A percentile compares a stretch with the other conserved stretches of the same genome.
Conservation (phyloP, 345 rosid species). For the Trapa incisa region DNA sequence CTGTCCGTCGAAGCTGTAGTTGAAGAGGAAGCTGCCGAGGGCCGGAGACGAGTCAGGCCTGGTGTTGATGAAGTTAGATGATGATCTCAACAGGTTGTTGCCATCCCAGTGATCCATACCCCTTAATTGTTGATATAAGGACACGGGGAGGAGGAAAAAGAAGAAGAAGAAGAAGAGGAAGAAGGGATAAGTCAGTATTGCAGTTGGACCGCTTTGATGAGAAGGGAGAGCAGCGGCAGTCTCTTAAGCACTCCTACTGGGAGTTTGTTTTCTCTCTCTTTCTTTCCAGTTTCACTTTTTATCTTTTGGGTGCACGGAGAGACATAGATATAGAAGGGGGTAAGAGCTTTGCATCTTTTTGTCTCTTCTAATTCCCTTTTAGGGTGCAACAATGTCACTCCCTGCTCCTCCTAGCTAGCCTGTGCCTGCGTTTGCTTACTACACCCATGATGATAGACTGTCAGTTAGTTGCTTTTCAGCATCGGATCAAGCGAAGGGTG, state of each 20-base stretch:
- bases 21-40: slow-evolving; percentile 43
- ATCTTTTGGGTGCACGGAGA: background rate
- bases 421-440: no score
- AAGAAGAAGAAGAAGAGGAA: background rate
- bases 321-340: no score
- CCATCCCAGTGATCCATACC: slow-evolving; percentile 46
- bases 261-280: background rate
- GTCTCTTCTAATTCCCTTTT: background rate
- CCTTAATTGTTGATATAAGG: background rate
- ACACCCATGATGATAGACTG: no score
- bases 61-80: slow-evolving; percentile 29
- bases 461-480: no score
- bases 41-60: slow-evolving; percentile 41
- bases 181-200: background rate
- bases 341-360: background rate
- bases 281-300: background rate
- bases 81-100: slow-evolving; percentile 9
- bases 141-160: background rate
- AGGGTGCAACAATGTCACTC: background rate
- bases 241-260: background rate
- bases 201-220: background rate
- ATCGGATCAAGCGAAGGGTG: no score
- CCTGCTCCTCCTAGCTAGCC: no score
- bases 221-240: background rate
- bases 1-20: slow-evolving; percentile 38